phyloP scores from a whole-genome alignment of 2,329 filamentous ascomycete genomes.

The Sclerotiophoma versabilis region DNA sequence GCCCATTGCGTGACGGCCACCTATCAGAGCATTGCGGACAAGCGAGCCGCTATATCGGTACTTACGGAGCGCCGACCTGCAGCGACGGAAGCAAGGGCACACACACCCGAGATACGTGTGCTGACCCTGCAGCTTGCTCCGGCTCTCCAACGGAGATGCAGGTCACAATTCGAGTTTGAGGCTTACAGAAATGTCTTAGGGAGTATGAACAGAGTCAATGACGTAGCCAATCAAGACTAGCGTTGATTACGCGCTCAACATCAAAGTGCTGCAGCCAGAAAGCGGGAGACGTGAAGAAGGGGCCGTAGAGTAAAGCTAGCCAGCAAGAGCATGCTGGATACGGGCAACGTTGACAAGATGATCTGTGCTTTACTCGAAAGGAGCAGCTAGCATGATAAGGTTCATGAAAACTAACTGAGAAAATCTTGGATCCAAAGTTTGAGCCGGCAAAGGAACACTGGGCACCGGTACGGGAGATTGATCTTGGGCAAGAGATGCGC shows the following conservation, averaged over 20 bases:
- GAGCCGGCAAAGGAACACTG: too few species aligned
- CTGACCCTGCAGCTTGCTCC: slow-evolving; percentile 6
- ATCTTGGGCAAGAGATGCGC: too few species aligned
- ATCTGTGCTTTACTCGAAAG: too few species aligned
- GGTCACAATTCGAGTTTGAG: not conserved
- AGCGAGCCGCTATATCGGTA: not conserved
- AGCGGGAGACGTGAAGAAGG: not conserved
- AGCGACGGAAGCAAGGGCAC: slow-evolving; percentile 6
- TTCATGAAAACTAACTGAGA: too few species aligned
- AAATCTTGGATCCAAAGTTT: too few species aligned
- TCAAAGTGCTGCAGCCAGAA: not conserved
- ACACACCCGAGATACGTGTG: slow-evolving; percentile 7
- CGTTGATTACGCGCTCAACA: not conserved
- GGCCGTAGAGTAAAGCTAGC: too few species aligned
- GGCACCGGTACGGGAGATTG: too few species aligned
- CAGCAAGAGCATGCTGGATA: not conserved
- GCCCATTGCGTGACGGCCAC: too few species aligned
- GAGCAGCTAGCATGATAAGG: too few species aligned
- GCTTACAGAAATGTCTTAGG: not conserved
- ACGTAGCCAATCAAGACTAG: not conserved
- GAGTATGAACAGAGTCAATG: slow-evolving; percentile 1
- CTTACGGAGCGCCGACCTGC: slow-evolving; percentile 7
- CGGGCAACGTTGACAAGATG: too few species aligned
- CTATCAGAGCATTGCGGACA: not conserved
- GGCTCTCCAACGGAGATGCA: slow-evolving; percentile 30